Evolutionary conservation across 2,329 filamentous ascomycete genomes (phyloP).

Genomic region (Graphilbum fragrans): DNA sequence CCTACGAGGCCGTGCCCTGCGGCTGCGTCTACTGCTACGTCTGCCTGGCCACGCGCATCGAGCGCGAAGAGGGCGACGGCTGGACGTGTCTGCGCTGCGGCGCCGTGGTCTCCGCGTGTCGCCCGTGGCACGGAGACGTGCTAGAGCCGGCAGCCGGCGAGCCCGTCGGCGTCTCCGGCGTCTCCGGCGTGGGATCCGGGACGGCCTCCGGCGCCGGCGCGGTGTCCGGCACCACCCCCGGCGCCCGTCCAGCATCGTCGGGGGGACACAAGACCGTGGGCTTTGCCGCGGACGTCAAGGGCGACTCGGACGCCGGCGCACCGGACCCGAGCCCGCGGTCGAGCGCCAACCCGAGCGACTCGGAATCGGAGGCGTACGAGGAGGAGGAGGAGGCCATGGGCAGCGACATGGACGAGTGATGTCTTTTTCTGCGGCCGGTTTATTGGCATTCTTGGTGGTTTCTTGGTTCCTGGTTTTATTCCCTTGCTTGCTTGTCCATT

Average conservation of each 20-base stretch:
- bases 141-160: conserved; percentile 39
- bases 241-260: background rate
- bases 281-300: conserved; percentile 44
- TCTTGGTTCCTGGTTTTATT: too few species aligned
- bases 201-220: too few species aligned
- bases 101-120: conserved; percentile 70
- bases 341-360: background rate
- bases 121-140: conserved; percentile 86
- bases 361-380: conserved; percentile 18
- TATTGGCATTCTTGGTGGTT: too few species aligned
- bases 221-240: conserved; percentile 1
- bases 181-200: too few species aligned
- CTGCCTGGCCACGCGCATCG: conserved; percentile 79
- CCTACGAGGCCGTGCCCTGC: conserved; percentile 83
- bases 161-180: background rate
- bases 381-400: conserved; percentile 13
- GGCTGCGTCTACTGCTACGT: conserved; percentile 94
- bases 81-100: conserved; percentile 89
- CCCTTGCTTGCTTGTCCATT: too few species aligned
- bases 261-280: conserved; percentile 42
- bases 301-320: conserved; percentile 11
- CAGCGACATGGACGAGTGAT: background rate
- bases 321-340: background rate
- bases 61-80: conserved; percentile 86
- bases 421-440: background rate